phyloP scores from a whole-genome alignment of 192 early-diverging fungal genomes.

The Coemansia erecta region DNA sequence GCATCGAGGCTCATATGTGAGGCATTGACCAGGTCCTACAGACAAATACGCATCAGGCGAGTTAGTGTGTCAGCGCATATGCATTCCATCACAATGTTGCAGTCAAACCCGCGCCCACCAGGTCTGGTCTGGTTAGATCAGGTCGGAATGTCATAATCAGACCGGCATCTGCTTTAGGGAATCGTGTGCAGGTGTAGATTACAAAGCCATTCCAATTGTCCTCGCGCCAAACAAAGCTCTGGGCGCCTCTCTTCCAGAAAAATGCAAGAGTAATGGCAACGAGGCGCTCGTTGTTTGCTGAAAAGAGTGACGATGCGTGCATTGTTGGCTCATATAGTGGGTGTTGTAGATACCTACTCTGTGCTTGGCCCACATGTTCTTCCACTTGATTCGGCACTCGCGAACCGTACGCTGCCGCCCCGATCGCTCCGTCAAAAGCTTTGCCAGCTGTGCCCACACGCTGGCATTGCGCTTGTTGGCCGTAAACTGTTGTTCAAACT shows the following conservation, averaged over 20 bases:
- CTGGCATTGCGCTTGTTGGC: constrained; percentile 55
- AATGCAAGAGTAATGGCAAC: background rate
- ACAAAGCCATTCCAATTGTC: constrained; percentile 2
- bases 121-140: background rate
- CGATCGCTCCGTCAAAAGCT: constrained; percentile 44
- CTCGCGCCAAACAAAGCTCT: constrained; percentile 1
- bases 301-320: no score
- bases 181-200: constrained; percentile 4
- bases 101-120: background rate
- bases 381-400: constrained; percentile 55
- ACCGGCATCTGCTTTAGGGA: constrained; percentile 5
- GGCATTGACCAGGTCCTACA: constrained; percentile 52
- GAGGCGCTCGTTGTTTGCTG: no score
- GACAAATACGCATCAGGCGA: no score
- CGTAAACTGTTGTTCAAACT: constrained; percentile 49
- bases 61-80: no score
- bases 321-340: background rate
- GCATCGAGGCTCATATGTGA: constrained; percentile 48
- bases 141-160: background rate
- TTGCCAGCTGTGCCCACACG: constrained; percentile 52
- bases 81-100: background rate
- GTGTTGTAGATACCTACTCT: constrained; percentile 32
- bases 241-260: constrained; percentile 6
- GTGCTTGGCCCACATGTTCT: constrained; percentile 57
- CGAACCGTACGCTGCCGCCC: constrained; percentile 48